Evolutionary conservation across 2,329 filamentous ascomycete genomes (phyloP).

Genomic region (Talaromyces funiculosus): DNA sequence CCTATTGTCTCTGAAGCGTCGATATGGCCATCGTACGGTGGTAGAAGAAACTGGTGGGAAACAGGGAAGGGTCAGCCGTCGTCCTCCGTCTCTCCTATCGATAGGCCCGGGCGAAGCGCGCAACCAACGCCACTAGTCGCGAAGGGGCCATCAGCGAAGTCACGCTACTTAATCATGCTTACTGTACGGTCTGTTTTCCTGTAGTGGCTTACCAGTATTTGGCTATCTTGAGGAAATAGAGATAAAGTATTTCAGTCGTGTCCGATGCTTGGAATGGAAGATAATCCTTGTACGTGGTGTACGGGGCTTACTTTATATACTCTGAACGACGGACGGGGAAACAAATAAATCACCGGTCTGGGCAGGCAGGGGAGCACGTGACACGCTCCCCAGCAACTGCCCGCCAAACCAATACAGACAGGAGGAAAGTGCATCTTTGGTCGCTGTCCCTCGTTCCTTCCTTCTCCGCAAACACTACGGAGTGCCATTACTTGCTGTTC

Average conservation of each 20-base stretch:
- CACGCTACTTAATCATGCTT: neutral
- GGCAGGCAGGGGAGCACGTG: neutral
- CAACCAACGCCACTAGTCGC: slow-evolving; percentile 4
- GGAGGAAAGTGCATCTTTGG: slow-evolving; percentile 13
- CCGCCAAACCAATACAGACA: neutral
- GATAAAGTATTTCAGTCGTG: neutral
- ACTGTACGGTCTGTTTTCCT: neutral
- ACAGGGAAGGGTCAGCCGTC: neutral
- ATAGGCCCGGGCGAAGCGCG: neutral
- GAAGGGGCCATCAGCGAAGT: neutral
- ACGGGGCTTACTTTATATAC: too few species aligned
- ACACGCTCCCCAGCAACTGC: neutral
- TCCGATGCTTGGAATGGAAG: neutral
- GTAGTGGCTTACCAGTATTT: neutral
- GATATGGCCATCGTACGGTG: neutral
- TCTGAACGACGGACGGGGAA: neutral
- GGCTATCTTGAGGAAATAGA: neutral
- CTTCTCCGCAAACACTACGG: slow-evolving; percentile 8
- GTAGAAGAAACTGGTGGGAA: neutral
- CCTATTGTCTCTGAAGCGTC: neutral
- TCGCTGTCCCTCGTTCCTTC: slow-evolving; percentile 5
- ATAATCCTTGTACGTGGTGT: neutral
- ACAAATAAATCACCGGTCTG: neutral
- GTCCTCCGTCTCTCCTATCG: slow-evolving; percentile 1
- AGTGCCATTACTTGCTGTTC: neutral